phyloP scores from a whole-genome alignment of 2,329 filamentous ascomycete genomes.

The Akanthomyces lecanii region DNA sequence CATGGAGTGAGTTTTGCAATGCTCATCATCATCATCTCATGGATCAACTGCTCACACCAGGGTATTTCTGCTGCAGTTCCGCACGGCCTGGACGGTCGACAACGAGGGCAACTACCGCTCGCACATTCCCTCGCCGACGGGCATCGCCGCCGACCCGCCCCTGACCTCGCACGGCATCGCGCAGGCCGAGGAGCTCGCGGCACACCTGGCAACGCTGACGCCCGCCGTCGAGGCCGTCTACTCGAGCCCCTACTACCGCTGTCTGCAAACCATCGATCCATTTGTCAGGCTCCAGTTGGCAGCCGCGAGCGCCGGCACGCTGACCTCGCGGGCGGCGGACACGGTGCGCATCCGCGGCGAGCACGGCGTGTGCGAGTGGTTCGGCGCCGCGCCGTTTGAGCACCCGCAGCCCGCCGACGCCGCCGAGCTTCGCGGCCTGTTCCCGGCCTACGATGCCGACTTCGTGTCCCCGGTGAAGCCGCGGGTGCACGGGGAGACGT shows the following conservation, averaged over 20 bases:
- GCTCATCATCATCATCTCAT: conserved; percentile 13
- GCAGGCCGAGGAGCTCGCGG: conserved; percentile 74
- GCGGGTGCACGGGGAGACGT: conserved; percentile 68
- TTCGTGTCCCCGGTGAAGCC: conserved; percentile 65
- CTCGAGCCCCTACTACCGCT: conserved; percentile 81
- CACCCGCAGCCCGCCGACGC: conserved; percentile 74
- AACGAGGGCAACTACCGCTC: conserved; percentile 75
- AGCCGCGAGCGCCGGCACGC: neutral
- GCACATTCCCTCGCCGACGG: conserved; percentile 74
- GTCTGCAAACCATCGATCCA: conserved; percentile 76
- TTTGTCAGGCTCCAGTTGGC: conserved; percentile 47
- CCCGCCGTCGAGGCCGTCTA: conserved; percentile 75
- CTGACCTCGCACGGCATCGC: conserved; percentile 81
- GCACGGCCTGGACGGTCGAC: conserved; percentile 85
- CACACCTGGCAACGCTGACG: conserved; percentile 55
- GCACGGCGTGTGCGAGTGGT: conserved; percentile 75
- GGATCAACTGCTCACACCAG: neutral
- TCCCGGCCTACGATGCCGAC: conserved; percentile 55
- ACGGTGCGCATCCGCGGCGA: conserved; percentile 49
- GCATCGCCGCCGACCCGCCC: conserved; percentile 81
- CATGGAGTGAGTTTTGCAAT: conserved; percentile 60
- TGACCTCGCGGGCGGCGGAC: conserved; percentile 18
- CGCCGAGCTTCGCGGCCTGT: conserved; percentile 59
- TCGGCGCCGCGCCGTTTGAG: conserved; percentile 77
- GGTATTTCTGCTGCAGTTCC: conserved; percentile 59